Conservation (phyloP, 148 eudicot genomes). For the Rhododendron mucronatum region DNA sequence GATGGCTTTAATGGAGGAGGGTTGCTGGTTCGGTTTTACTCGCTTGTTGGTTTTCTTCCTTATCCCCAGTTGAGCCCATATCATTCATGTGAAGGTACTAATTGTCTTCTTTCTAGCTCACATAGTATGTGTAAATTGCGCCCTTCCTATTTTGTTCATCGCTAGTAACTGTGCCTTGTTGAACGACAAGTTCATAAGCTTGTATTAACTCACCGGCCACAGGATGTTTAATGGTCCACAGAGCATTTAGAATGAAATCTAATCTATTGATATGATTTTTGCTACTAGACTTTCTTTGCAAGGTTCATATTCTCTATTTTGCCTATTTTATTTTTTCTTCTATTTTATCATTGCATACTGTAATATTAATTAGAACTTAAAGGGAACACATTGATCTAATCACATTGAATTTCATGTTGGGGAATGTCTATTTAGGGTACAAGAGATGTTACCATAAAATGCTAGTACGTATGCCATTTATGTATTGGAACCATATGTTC, state of each 20-base stretch:
- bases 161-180: neutral
- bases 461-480: neutral
- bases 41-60: conserved; percentile 96
- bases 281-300: neutral
- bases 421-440: neutral
- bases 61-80: conserved; percentile 75
- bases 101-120: neutral
- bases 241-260: neutral
- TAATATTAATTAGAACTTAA: neutral
- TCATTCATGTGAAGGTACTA: conserved; percentile 73
- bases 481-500: neutral
- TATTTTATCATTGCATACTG: neutral
- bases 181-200: neutral
- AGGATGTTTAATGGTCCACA: neutral
- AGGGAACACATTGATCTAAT: neutral
- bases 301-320: neutral
- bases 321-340: neutral
- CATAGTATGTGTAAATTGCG: neutral
- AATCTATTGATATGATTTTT: neutral
- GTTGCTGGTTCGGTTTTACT: conserved; percentile 69
- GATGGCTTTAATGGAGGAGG: conserved; percentile 89
- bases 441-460: neutral
- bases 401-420: neutral
- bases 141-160: neutral
- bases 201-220: neutral